These are phyloP conservation scores for Diaporthe ampelina DNA, from an alignment of 2,329 filamentous ascomycete genomes.

Conservation along the genomic window DNA sequence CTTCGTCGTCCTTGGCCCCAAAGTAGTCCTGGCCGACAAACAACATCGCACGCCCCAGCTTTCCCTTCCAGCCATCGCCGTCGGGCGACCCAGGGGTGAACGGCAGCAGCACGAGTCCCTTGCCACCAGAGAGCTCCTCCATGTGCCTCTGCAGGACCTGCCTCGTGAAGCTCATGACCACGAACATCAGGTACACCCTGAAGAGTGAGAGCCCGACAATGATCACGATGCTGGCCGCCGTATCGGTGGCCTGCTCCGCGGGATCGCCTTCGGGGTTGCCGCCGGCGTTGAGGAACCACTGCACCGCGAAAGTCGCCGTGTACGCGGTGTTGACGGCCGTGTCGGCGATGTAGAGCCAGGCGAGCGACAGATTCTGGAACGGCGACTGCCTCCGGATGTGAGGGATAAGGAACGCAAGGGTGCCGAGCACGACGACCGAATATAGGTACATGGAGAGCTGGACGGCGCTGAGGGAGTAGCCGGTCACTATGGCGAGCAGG, in stretches of 20 bases:
- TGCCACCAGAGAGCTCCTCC: slow-evolving; percentile 52
- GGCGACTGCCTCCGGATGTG: slow-evolving; percentile 85
- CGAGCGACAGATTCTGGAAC: slow-evolving; percentile 83
- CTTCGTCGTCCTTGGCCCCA: slow-evolving; percentile 69
- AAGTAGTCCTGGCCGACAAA: slow-evolving; percentile 83
- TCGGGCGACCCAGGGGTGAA: slow-evolving; percentile 80
- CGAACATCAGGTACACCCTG: slow-evolving; percentile 85
- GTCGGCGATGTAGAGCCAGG: slow-evolving; percentile 89
- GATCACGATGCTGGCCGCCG: slow-evolving; percentile 81
- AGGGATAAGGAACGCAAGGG: slow-evolving; percentile 79
- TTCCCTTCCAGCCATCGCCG: slow-evolving; percentile 84
- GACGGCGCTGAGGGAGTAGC: slow-evolving; percentile 83
- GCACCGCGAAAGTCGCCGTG: slow-evolving; percentile 84
- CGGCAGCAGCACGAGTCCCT: slow-evolving; percentile 55
- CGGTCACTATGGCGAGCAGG: slow-evolving; percentile 88
- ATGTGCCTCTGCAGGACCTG: slow-evolving; percentile 80
- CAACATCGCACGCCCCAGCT: slow-evolving; percentile 84
- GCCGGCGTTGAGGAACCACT: slow-evolving; percentile 82
- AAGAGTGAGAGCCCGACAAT: slow-evolving; percentile 81
- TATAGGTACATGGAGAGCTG: slow-evolving; percentile 95
- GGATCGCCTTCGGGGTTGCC: slow-evolving; percentile 43
- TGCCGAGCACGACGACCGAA: slow-evolving; percentile 78
- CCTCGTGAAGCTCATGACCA: slow-evolving; percentile 87
- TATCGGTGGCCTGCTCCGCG: slow-evolving; percentile 64
- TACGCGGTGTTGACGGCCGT: slow-evolving; percentile 85